Evolutionary conservation across 1,139 yeast genomes (phyloP), one percentile per base, ranked within the genome.

Genomic region (Yamadazyma taylorii): DNA sequence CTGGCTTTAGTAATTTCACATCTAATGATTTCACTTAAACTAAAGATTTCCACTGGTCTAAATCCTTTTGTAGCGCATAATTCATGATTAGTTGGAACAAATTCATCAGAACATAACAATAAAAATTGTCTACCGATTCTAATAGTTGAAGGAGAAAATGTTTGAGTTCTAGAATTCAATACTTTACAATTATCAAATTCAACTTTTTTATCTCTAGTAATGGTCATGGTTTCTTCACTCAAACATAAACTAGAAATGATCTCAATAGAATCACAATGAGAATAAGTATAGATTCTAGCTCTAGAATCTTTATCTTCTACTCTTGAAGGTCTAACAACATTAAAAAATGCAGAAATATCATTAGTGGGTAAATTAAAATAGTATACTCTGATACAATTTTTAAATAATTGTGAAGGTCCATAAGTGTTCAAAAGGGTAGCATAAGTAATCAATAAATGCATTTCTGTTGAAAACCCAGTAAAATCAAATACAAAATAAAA

Each of bases 81-180:
- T 32, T 51, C 52, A 13, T 53, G 57, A 8, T 47, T 43, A 32
- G 63, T 62, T 2, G 48, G 42, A 11, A 58, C 47, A 24, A 54
- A 45, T 8, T 62, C 61, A 32, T 58, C 60, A n/a, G 61, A 58
- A 48, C 71, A 66, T 50, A 86, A 60, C 50, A 85, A 90, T 31
- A 86, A 55, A 63, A 72, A 84, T 47, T 78, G 80, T 38, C 83
- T 73, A 8, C 96, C 96, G 41, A 88, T 73, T 48, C 79, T 79
- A 40, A 88, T 45, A 1, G 77, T 73, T 1, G 84, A 83, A 0
- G 85, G 81, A 12, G 53, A 41, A 45, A 55, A 66, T 14, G 42
- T 42, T 12, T 58, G 58, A 2, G 55, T 46, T 2, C 37, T 48
- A 2, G 56, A 48, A 33, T 79, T 78, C 51, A 65, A 80, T 11